Percentiles rank a stretch among this genome's conserved stretches.
These are phyloP conservation scores for Boletus patriciae DNA, from an alignment of 768 basidiomycete species.

Conservation along the genomic window DNA sequence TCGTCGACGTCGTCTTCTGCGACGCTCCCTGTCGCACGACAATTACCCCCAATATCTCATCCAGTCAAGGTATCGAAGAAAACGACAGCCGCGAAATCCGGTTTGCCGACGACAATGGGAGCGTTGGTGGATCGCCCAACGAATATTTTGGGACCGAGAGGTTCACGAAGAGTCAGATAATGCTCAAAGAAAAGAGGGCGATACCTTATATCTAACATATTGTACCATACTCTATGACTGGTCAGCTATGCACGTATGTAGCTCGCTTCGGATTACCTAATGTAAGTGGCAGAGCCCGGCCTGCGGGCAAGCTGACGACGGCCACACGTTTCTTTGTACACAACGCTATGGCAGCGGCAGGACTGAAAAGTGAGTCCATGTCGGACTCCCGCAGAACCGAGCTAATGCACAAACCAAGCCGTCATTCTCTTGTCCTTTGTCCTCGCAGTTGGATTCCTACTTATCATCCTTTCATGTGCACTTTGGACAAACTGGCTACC, in stretches of 20 bases:
- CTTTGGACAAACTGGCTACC: conserved; percentile 97
- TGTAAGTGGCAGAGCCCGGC: background rate
- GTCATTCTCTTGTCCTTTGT: conserved; percentile 97
- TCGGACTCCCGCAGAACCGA: background rate
- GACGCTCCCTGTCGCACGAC: conserved; percentile 25
- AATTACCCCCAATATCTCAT: conserved; percentile 1
- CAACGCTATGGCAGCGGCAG: conserved; percentile 57
- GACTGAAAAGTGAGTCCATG: conserved; percentile 61
- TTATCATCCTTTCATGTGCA: conserved; percentile 97
- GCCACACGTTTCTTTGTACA: background rate
- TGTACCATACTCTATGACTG: background rate
- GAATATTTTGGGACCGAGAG: conserved; percentile 35
- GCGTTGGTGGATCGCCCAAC: conserved; percentile 36
- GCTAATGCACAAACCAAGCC: conserved; percentile 47
- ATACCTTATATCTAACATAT: conserved; percentile 15
- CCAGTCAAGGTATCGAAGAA: conserved; percentile 25
- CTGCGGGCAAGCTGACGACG: no score
- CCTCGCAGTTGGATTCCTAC: conserved; percentile 94
- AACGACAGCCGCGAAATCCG: conserved; percentile 18
- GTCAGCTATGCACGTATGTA: background rate
- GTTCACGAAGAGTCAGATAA: conserved; percentile 32
- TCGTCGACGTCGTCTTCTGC: conserved; percentile 41
- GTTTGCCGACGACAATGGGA: conserved; percentile 22
- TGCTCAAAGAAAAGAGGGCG: background rate
- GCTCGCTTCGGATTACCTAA: conserved; percentile 22